Percentiles rank a stretch among this genome's conserved stretches.
phyloP scores from a whole-genome alignment of 371 early-diverging fungal genomes.

The Lichtheimia corymbifera region DNA sequence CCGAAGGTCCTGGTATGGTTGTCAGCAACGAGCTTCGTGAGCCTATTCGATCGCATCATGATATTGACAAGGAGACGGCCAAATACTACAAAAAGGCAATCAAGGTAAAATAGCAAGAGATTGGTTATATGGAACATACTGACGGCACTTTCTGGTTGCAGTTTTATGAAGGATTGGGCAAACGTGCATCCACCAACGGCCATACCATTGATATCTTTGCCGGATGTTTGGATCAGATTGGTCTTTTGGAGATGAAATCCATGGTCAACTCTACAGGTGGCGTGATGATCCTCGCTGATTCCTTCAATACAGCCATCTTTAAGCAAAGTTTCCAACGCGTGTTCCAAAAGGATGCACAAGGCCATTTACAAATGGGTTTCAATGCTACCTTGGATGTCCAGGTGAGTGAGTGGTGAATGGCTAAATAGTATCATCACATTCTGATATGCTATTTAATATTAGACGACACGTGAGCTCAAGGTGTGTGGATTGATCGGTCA shows the following conservation, averaged over 20 bases:
- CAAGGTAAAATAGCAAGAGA: slow-evolving; percentile 53
- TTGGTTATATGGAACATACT: not conserved
- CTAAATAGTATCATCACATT: not conserved
- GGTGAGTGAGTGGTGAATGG: slow-evolving; percentile 26
- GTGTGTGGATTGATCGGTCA: slow-evolving; percentile 97
- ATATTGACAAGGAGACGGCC: slow-evolving; percentile 95
- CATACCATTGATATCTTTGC: slow-evolving; percentile 58
- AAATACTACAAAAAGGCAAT: slow-evolving; percentile 91
- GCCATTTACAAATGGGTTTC: slow-evolving; percentile 93
- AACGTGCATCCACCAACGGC: slow-evolving; percentile 75
- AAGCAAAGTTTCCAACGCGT: slow-evolving; percentile 95
- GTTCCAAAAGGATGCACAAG: slow-evolving; percentile 89
- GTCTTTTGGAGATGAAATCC: slow-evolving; percentile 97
- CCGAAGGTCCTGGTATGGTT: slow-evolving; percentile 98
- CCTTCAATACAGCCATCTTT: slow-evolving; percentile 95
- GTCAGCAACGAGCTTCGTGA: slow-evolving; percentile 94
- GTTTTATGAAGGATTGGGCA: slow-evolving; percentile 93
- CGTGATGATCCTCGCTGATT: slow-evolving; percentile 94
- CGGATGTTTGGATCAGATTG: slow-evolving; percentile 55
- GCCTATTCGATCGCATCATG: slow-evolving; percentile 96
- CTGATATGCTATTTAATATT: not conserved
- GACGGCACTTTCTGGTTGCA: slow-evolving; percentile 17
- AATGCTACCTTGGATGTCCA: slow-evolving; percentile 98
- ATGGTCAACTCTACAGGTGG: slow-evolving; percentile 95
- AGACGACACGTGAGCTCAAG: slow-evolving; percentile 89